Evolutionary conservation across 345 rosid species (phyloP).

Genomic region (Geranium brycei): DNA sequence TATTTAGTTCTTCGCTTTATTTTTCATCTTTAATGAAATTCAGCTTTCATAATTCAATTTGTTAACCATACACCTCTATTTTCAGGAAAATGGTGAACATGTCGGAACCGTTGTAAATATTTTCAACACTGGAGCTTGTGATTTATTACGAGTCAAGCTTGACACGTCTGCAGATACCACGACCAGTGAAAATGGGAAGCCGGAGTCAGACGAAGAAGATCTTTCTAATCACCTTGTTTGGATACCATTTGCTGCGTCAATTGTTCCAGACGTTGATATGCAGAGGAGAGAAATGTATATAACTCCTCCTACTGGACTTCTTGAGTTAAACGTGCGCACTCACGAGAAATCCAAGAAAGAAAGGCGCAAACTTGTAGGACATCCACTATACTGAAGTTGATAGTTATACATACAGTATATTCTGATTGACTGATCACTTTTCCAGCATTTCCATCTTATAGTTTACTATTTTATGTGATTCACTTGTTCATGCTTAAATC

Average conservation of each 20-base stretch:
- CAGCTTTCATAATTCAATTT: too few relatives aligned
- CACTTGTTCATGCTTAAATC: too few relatives aligned
- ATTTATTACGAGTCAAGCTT: conserved; percentile 66
- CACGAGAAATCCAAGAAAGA: conserved; percentile 81
- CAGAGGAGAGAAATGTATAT: conserved; percentile 56
- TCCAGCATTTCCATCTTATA: too few relatives aligned
- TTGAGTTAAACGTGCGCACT: conserved; percentile 55
- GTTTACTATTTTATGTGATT: background rate
- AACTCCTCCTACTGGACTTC: conserved; percentile 84
- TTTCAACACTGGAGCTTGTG: conserved; percentile 66
- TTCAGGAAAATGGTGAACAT: conserved; percentile 61
- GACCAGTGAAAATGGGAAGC: conserved; percentile 25
- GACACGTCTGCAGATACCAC: conserved; percentile 21
- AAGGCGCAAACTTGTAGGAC: conserved; percentile 88
- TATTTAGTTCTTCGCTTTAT: too few relatives aligned
- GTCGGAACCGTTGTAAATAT: conserved; percentile 71
- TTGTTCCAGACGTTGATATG: conserved; percentile 76
- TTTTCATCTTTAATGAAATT: too few relatives aligned
- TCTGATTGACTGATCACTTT: too few relatives aligned
- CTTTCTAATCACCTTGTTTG: conserved; percentile 45
- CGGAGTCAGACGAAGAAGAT: conserved; percentile 16
- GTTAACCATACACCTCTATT: background rate
- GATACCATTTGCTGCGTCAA: conserved; percentile 80
- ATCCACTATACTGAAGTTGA: conserved; percentile 17
- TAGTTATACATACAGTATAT: background rate